A percentile compares a stretch with the other conserved stretches of the same genome.
phyloP scores from a whole-genome alignment of 2,329 filamentous ascomycete genomes.

The Microascus cirrosus region DNA sequence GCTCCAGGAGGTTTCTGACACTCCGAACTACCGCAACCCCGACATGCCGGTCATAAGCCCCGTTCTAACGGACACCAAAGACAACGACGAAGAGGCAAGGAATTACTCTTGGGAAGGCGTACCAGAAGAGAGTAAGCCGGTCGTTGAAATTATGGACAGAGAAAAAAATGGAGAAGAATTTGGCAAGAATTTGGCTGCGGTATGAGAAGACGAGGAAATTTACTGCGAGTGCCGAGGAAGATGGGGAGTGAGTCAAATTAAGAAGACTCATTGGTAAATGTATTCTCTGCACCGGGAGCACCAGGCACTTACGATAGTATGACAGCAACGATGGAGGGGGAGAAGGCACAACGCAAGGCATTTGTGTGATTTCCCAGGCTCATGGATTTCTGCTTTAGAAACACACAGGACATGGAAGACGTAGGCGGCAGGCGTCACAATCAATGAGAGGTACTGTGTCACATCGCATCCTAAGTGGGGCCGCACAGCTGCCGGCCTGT shows the following conservation, averaged over 20 bases:
- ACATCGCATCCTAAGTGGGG: no score
- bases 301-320: no score
- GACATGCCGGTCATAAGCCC: conserved; percentile 10
- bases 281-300: no score
- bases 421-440: no score
- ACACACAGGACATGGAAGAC: no score
- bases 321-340: no score
- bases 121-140: conserved; percentile 1
- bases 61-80: not conserved
- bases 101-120: not conserved
- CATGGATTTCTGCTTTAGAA: no score
- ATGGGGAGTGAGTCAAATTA: not conserved
- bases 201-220: not conserved
- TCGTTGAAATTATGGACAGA: not conserved
- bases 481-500: no score
- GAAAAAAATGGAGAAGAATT: not conserved
- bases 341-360: no score
- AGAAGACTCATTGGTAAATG: not conserved
- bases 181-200: not conserved
- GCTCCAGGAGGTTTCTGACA: conserved; percentile 43
- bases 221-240: not conserved
- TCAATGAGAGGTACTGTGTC: no score
- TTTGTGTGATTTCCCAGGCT: no score
- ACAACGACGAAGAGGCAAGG: not conserved
- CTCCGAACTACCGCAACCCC: conserved; percentile 24